Conservation (phyloP, 768 basidiomycete genomes). For the Boletellus emodensis region DNA sequence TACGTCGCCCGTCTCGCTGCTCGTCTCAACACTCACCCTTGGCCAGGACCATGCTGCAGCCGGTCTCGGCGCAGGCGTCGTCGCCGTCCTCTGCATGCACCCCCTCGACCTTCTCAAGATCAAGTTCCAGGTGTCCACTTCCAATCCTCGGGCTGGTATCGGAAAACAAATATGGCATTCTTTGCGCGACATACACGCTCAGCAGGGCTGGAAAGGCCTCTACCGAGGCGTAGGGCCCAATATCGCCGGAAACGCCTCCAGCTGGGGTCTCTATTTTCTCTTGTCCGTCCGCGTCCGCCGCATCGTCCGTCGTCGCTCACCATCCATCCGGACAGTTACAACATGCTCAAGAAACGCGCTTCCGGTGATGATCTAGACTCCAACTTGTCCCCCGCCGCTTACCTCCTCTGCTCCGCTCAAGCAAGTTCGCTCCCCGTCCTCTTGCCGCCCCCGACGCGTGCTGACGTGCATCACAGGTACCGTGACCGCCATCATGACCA, state of each 20-base stretch:
- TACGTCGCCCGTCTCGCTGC: not conserved
- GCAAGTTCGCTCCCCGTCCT: slow-evolving; percentile 70
- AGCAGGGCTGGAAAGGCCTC: slow-evolving; percentile 78
- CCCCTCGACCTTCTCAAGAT: slow-evolving; percentile 95
- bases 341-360: slow-evolving; percentile 84
- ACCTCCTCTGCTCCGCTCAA: slow-evolving; percentile 89
- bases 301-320: slow-evolving; percentile 6
- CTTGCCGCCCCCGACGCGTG: slow-evolving; percentile 7
- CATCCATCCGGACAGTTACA: slow-evolving; percentile 57
- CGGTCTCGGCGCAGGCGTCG: slow-evolving; percentile 89
- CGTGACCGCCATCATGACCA: slow-evolving; percentile 89
- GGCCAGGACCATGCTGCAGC: slow-evolving; percentile 90
- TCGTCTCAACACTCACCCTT: not conserved
- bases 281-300: slow-evolving; percentile 53
- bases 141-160: slow-evolving; percentile 53
- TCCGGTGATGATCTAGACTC: slow-evolving; percentile 61
- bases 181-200: slow-evolving; percentile 64
- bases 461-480: slow-evolving; percentile 57
- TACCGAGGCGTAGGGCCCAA: slow-evolving; percentile 91
- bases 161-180: slow-evolving; percentile 75
- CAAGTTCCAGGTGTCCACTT: slow-evolving; percentile 84
- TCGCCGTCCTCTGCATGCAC: slow-evolving; percentile 93
- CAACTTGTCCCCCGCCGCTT: slow-evolving; percentile 69
- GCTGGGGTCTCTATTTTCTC: slow-evolving; percentile 97
- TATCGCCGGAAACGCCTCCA: slow-evolving; percentile 90